Conservation (phyloP, 768 basidiomycete species). For the Pleurotus tuoliensis region DNA sequence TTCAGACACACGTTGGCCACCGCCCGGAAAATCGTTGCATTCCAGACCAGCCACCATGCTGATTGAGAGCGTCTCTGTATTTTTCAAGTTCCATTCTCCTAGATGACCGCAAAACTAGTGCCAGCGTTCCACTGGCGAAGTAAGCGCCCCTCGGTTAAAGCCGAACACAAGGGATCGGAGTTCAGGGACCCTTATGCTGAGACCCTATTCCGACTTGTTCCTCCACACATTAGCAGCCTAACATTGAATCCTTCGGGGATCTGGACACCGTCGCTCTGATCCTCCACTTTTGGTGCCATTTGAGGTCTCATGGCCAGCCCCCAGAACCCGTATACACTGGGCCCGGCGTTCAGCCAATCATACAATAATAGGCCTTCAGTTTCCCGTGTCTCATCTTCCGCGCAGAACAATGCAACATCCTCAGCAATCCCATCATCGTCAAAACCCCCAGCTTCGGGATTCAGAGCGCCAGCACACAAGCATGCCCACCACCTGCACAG, state of each 20-base stretch:
- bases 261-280: neutral
- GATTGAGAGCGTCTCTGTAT: too few relatives aligned
- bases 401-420: neutral
- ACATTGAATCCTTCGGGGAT: neutral
- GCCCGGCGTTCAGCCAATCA: neutral
- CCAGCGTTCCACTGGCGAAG: too few relatives aligned
- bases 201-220: slow-evolving; percentile 6
- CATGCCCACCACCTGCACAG: slow-evolving; percentile 87
- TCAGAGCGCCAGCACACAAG: slow-evolving; percentile 77
- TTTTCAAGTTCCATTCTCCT: too few relatives aligned
- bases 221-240: neutral
- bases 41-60: too few relatives aligned
- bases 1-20: too few relatives aligned
- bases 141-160: neutral
- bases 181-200: neutral
- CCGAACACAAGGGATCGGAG: neutral
- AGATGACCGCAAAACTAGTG: too few relatives aligned
- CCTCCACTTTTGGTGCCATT: neutral
- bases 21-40: too few relatives aligned
- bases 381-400: neutral
- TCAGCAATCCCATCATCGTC: slow-evolving; percentile 15
- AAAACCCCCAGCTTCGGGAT: slow-evolving; percentile 16
- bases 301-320: neutral
- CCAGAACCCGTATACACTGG: neutral
- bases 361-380: neutral